Conservation (phyloP, 306 rosid species). For the Lupinus albus region DNA sequence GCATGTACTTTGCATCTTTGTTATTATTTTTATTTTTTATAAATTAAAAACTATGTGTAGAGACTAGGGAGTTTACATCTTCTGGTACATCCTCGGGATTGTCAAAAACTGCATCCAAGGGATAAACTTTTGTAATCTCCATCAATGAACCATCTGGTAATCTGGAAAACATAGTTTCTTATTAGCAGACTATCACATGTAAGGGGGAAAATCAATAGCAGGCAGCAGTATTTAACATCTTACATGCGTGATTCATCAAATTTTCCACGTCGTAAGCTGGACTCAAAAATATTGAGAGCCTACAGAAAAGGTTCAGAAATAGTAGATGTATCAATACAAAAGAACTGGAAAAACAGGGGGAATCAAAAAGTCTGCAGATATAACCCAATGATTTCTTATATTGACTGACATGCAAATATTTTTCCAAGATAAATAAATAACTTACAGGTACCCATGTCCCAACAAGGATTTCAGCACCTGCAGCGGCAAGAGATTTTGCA, state of each 20-base stretch:
- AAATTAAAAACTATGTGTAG: conserved; percentile 3
- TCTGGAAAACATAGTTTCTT: conserved; percentile 52
- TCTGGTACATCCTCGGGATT: conserved; percentile 88
- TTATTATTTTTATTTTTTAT: too few relatives aligned
- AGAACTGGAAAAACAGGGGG: not conserved
- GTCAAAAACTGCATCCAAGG: conserved; percentile 95
- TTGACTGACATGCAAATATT: conserved; percentile 59
- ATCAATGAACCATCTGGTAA: conserved; percentile 90
- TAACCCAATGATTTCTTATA: conserved; percentile 7
- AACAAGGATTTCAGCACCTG: conserved; percentile 97
- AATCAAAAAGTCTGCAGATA: not conserved
- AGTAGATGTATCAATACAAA: conserved; percentile 36
- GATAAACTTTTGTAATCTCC: conserved; percentile 91
- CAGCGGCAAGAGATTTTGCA: conserved; percentile 97
- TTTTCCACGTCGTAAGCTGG: conserved; percentile 92
- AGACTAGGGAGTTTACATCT: conserved; percentile 67
- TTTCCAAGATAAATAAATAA: conserved; percentile 22
- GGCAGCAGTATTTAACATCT: conserved; percentile 41
- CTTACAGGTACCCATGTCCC: conserved; percentile 99
- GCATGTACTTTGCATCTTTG: conserved; percentile 29
- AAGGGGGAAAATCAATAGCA: conserved; percentile 32
- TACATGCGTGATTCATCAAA: conserved; percentile 88
- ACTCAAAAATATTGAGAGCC: conserved; percentile 96
- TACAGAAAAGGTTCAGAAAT: conserved; percentile 43
- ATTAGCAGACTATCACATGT: conserved; percentile 33